Base-by-base conservation (phyloP, 352 stramenopile species). In the Globisporangium camurandrum region DNA sequence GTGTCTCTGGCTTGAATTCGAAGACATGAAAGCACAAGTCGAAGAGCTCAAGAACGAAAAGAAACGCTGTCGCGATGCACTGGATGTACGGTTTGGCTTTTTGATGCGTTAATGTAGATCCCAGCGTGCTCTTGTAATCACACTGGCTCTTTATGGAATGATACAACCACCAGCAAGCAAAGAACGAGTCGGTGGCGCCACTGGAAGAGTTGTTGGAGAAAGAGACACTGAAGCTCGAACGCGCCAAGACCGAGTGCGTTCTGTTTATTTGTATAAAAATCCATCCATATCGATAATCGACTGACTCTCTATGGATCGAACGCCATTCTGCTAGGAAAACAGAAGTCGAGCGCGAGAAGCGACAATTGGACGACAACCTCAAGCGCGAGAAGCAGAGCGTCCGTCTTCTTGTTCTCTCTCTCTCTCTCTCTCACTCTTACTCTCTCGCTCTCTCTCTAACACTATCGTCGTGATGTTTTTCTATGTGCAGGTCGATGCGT, bases 1-100 rank as follows among this genome's bases (percentile, higher is more conserved):
- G 37, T 85, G 80, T 23, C 36, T 92, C 30, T 95, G 82, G 84
- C 74, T 95, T 24, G 65, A 90, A 48, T 89, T 91, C 50, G 75
- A 93, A 46, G 69, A 92, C 27, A 71, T 71, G 27, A 89, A 90
- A 51, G 48, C 49, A 0, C 54, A 91, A 27, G 75, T 92, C 3
- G 66, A 88, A 30, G 65, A 75, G 46, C 49, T 91, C 1, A 89
- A 87, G 36, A 52, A 53, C 12, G 67, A 87, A 33, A 91, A 90
- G 46, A 72, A 84, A 41, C 61, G 62, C 0, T 85, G 76, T 48
- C 79, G 76, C 24, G 68, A 91, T 10, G 64, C 71, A 1, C 83
- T 94, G 51, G 61, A 77, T n/a, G 82, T 91, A 36, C 28, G 61
- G n/a, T n/a, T n/a, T n/a, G n/a, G n/a, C n/a, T n/a, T n/a, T n/a